Percentiles rank a stretch among this genome's conserved stretches.
These are phyloP conservation scores for Amylostereum areolatum DNA, from an alignment of 1,284 basidiomycete species.

Conservation along the genomic window DNA sequence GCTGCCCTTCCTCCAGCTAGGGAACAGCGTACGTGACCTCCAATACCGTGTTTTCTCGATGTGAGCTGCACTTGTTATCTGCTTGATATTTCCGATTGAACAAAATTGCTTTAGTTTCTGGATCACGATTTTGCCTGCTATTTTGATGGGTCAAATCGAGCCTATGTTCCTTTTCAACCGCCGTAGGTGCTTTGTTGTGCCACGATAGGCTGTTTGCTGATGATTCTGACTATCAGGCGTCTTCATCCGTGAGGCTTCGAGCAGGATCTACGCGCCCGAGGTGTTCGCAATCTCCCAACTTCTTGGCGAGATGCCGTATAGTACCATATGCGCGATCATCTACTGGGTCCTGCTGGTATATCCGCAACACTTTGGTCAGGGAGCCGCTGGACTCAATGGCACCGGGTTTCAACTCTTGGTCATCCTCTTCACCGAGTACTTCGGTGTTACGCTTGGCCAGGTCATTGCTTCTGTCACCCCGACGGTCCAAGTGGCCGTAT, in stretches of 20 bases:
- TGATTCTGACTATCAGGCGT: slow-evolving; percentile 13
- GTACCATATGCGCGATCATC: slow-evolving; percentile 60
- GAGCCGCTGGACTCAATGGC: slow-evolving; percentile 49
- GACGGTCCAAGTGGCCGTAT: slow-evolving; percentile 61
- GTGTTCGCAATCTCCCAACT: slow-evolving; percentile 86
- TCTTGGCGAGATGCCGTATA: slow-evolving; percentile 80
- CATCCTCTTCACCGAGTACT: slow-evolving; percentile 67
- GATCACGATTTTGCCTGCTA: slow-evolving; percentile 66
- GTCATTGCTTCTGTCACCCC: slow-evolving; percentile 73
- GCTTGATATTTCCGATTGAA: background rate
- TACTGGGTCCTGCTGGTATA: slow-evolving; percentile 80
- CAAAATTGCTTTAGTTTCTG: slow-evolving; percentile 45
- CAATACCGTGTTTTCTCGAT: slow-evolving; percentile 84
- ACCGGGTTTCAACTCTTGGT: slow-evolving; percentile 75
- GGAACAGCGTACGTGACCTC: slow-evolving; percentile 60
- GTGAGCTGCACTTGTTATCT: slow-evolving; percentile 28
- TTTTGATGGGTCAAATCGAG: slow-evolving; percentile 78
- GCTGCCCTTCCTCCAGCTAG: slow-evolving; percentile 79
- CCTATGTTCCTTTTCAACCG: slow-evolving; percentile 84
- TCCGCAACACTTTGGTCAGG: slow-evolving; percentile 69
- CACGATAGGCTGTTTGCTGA: background rate
- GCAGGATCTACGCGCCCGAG: slow-evolving; percentile 71
- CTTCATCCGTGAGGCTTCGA: slow-evolving; percentile 34
- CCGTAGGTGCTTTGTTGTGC: slow-evolving; percentile 28
- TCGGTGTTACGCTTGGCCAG: slow-evolving; percentile 75